phyloP scores from a whole-genome alignment of 2,329 filamentous ascomycete genomes.

The Didymella segeticola region DNA sequence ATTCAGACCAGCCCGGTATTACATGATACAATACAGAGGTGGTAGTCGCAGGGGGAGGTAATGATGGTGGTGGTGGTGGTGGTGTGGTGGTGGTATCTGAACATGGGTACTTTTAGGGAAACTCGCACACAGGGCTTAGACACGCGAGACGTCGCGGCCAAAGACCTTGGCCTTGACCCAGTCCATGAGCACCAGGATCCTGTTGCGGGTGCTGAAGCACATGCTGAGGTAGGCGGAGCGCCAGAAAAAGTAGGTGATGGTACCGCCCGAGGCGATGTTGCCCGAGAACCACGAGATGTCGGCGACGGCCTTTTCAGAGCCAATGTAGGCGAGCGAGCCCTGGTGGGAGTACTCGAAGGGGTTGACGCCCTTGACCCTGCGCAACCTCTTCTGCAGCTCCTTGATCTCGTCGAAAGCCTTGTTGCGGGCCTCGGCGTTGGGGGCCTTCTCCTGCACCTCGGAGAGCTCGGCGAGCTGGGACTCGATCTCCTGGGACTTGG shows the following conservation, averaged over 20 bases:
- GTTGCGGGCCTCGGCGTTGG: constrained; percentile 67
- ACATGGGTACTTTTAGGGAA: constrained; percentile 14
- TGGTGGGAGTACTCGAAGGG: constrained; percentile 99
- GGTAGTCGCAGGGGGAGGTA: constrained; percentile 4
- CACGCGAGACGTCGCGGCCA: constrained; percentile 89
- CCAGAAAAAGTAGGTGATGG: constrained; percentile 98
- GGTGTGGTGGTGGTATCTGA: constrained; percentile 17
- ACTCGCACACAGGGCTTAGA: constrained; percentile 45
- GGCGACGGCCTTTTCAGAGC: constrained; percentile 95
- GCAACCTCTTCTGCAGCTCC: constrained; percentile 81
- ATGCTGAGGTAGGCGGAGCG: constrained; percentile 97
- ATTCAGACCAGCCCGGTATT: constrained; percentile 16
- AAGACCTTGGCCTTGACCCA: constrained; percentile 98
- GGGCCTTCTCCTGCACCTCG: constrained; percentile 66
- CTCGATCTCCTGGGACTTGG: constrained; percentile 87
- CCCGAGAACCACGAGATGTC: constrained; percentile 98
- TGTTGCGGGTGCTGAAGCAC: constrained; percentile 99
- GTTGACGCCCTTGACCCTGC: constrained; percentile 90
- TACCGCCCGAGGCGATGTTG: constrained; percentile 92
- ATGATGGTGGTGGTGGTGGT: constrained; percentile 11
- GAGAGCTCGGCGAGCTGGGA: constrained; percentile 73
- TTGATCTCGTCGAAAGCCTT: constrained; percentile 78
- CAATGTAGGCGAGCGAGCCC: constrained; percentile 95
- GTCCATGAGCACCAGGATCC: constrained; percentile 88
- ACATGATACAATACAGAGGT: constrained; percentile 15